Base-by-base conservation (phyloP, 331 rosid species). In the Dryas integrifolia region DNA sequence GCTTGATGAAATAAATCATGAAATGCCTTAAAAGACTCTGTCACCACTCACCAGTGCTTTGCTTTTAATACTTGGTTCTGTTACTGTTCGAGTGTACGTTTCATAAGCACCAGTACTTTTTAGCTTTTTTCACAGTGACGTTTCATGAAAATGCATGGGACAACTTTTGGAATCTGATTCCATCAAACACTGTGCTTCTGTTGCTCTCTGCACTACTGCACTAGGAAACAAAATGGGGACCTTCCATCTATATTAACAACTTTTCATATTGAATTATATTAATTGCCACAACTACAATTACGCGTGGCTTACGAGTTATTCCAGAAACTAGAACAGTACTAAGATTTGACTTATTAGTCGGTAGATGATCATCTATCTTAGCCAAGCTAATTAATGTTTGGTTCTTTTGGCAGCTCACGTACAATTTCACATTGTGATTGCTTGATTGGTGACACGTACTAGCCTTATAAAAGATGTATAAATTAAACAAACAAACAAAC, bases 141-240 rank as follows among this genome's bases (percentile, higher is more conserved):
- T 62, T 40, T 62, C 49, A 63, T 63, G 50, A 62, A 41, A 62
- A 41, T 40, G 43, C 57, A 49, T 46, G 6, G 43, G 48, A 35
- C 76, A 58, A 18, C 12, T 13, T 35, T 9, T n/a, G 18, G 67
- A 72, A 58, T 72, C 76, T 6, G 58, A 46, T 72, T 72, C 67
- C 64, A 18, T 7, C 12, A 12, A 35, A 59, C 39, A 45, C 47
- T 58, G 14, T 59, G 63, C 21, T 5, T 50, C 35, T 30, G 35
- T 30, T 30, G 35, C 35, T 1, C 35, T 30, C 7, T 24, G 66
- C 16, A 14, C 75, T 57, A 46, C 7, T 24, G 66, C 16, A 14
- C 75, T 57, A 46, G 2, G 18, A 30, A 58, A 72, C 67, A 72
- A 58, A 72, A 58, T 5, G 18, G 67, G 48, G 21, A 46, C 51